Evolutionary conservation across 2,329 filamentous ascomycete genomes (phyloP).

Genomic region (Beauveria australis): DNA sequence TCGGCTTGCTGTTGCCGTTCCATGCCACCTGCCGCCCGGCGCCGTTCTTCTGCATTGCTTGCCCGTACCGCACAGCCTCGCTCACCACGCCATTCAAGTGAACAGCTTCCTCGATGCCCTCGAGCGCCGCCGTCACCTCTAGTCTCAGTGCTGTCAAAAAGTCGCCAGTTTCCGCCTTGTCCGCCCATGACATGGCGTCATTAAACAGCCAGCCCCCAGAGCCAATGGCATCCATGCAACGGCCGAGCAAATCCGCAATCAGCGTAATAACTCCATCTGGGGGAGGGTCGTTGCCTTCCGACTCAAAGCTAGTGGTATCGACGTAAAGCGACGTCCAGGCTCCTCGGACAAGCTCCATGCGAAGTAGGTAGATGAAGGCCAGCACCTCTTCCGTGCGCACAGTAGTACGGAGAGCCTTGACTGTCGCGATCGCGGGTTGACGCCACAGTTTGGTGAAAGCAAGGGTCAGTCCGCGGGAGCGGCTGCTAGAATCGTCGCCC

Average conservation of each 20-base stretch:
- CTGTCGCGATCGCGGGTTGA: slow-evolving; percentile 52
- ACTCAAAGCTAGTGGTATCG: slow-evolving; percentile 44
- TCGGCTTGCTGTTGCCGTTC: slow-evolving; percentile 34
- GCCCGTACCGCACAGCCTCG: slow-evolving; percentile 57
- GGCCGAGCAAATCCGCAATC: slow-evolving; percentile 62
- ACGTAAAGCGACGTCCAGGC: slow-evolving; percentile 69
- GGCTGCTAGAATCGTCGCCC: slow-evolving; percentile 53
- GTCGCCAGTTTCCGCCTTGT: slow-evolving; percentile 49
- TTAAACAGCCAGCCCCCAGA: slow-evolving; percentile 66
- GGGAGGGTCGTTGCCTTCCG: slow-evolving; percentile 33
- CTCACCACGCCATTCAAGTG: slow-evolving; percentile 56
- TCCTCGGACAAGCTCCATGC: slow-evolving; percentile 64
- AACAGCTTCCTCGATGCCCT: slow-evolving; percentile 62
- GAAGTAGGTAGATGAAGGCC: slow-evolving; percentile 63
- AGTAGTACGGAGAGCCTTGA: slow-evolving; percentile 53
- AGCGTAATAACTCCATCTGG: slow-evolving; percentile 62
- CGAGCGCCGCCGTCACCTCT: slow-evolving; percentile 63
- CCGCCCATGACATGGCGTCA: slow-evolving; percentile 42
- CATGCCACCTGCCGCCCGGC: slow-evolving; percentile 18
- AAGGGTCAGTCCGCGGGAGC: slow-evolving; percentile 56
- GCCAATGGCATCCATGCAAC: slow-evolving; percentile 68
- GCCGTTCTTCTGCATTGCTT: slow-evolving; percentile 28
- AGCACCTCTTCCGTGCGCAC: slow-evolving; percentile 61
- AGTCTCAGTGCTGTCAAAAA: slow-evolving; percentile 57
- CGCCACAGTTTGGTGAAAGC: slow-evolving; percentile 63